Evolutionary conservation across 495 filamentous ascomycete species (phyloP).

Genomic region (Amphirosellinia nigrospora): DNA sequence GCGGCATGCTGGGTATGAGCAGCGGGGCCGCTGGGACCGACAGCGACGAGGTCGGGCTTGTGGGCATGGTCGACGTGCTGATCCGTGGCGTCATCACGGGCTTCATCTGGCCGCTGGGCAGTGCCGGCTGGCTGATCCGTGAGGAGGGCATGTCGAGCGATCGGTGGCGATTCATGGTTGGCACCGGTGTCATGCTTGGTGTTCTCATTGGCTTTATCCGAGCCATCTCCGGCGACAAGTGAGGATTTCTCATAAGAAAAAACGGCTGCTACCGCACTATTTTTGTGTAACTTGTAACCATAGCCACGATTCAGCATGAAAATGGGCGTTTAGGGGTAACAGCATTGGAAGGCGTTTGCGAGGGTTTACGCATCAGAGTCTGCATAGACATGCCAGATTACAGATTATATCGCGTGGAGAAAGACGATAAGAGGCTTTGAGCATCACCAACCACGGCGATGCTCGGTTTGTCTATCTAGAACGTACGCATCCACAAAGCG

Average conservation of each 20-base stretch:
- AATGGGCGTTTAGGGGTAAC: conserved; percentile 26
- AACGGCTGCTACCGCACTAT: neutral
- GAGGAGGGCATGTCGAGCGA: conserved; percentile 89
- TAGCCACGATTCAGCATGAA: conserved; percentile 28
- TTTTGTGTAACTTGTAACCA: neutral
- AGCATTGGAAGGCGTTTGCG: conserved; percentile 32
- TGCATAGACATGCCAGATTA: conserved; percentile 5
- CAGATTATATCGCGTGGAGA: conserved; percentile 15
- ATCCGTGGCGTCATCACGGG: conserved; percentile 87
- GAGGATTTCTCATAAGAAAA: conserved; percentile 4
- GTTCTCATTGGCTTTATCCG: conserved; percentile 50
- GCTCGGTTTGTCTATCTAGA: conserved; percentile 40
- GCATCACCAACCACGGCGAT: conserved; percentile 35
- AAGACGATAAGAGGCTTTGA: conserved; percentile 31
- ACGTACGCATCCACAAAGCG: conserved; percentile 16
- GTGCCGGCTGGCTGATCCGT: conserved; percentile 79
- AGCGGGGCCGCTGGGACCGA: conserved; percentile 46
- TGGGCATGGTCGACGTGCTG: conserved; percentile 73
- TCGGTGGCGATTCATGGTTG: conserved; percentile 81
- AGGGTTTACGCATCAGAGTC: conserved; percentile 8
- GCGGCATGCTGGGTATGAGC: conserved; percentile 41
- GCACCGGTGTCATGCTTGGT: conserved; percentile 71
- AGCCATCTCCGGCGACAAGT: conserved; percentile 44
- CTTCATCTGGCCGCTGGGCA: conserved; percentile 92
- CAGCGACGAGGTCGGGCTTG: conserved; percentile 56